Evolutionary conservation across 2,329 filamentous ascomycete species (phyloP).

Genomic region (Pestalotiopsis sp.): DNA sequence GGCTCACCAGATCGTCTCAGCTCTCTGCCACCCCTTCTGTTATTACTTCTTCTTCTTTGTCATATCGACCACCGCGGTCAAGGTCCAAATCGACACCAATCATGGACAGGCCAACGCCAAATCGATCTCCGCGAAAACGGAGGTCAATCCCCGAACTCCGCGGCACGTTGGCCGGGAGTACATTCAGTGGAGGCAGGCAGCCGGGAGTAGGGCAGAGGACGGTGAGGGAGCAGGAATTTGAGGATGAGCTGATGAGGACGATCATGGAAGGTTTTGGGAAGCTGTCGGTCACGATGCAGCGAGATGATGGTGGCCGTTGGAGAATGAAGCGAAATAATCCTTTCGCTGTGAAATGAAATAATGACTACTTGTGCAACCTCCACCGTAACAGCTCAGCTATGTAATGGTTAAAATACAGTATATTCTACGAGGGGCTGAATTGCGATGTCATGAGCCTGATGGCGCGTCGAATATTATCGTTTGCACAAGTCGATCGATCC

Average conservation of each 20-base stretch:
- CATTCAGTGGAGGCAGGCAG: not conserved
- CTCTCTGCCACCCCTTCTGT: not conserved
- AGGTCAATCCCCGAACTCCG: slow-evolving; percentile 5
- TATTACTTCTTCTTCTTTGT: not conserved
- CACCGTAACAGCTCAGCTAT: not conserved
- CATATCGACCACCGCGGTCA: not conserved
- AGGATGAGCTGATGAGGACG: slow-evolving; percentile 12
- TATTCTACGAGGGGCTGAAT: not conserved
- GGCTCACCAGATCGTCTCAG: not conserved
- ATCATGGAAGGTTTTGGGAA: slow-evolving; percentile 7
- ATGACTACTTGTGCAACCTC: not conserved
- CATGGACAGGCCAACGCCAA: not conserved
- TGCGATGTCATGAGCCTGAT: too few relatives aligned
- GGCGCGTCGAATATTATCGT: not conserved
- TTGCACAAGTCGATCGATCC: not conserved
- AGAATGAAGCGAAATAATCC: slow-evolving; percentile 7
- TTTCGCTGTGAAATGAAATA: slow-evolving; percentile 11
- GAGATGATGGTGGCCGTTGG: slow-evolving; percentile 10
- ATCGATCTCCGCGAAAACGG: not conserved
- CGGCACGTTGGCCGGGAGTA: not conserved
- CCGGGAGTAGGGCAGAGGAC: not conserved
- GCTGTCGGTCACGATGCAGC: slow-evolving; percentile 11
- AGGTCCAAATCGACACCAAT: not conserved
- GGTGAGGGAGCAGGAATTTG: not conserved
- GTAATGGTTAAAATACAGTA: not conserved